Percentiles rank a stretch among this genome's conserved stretches.
Conservation (phyloP, 805 yeast species). For the Pichia eremophila region DNA sequence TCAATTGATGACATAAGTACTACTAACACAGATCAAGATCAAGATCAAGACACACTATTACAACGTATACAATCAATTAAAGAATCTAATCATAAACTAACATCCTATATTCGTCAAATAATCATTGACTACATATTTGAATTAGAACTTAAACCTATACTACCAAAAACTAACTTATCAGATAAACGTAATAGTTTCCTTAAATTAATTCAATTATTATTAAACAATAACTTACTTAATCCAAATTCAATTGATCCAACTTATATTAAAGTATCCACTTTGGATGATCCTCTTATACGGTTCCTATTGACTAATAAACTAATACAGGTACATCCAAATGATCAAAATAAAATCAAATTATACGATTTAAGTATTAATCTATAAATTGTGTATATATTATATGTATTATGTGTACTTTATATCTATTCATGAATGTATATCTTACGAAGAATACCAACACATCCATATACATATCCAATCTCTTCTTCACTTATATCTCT, state of each 20-base stretch:
- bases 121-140: conserved; percentile 22
- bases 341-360: conserved; percentile 22
- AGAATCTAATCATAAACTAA: background rate
- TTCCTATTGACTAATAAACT: conserved; percentile 23
- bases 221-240: conserved; percentile 19
- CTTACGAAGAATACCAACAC: conserved; percentile 39
- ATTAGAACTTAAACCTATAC: conserved; percentile 16
- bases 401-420: background rate
- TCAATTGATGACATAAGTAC: too few relatives aligned
- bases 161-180: background rate
- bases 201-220: conserved; percentile 22
- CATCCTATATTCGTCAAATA: conserved; percentile 1
- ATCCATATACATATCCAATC: conserved; percentile 37
- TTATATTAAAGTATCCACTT: conserved; percentile 19
- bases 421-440: conserved; percentile 26
- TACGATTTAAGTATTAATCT: conserved; percentile 13
- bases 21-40: too few relatives aligned
- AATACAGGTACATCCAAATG: conserved; percentile 19
- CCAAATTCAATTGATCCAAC: conserved; percentile 1
- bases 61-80: background rate
- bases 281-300: conserved; percentile 27
- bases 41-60: too few relatives aligned
- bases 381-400: background rate
- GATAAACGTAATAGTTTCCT: conserved; percentile 12
- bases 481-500: conserved; percentile 27